Evolutionary conservation across 2,329 filamentous ascomycete species (phyloP).

Genomic region (Colletotrichum limetticola): DNA sequence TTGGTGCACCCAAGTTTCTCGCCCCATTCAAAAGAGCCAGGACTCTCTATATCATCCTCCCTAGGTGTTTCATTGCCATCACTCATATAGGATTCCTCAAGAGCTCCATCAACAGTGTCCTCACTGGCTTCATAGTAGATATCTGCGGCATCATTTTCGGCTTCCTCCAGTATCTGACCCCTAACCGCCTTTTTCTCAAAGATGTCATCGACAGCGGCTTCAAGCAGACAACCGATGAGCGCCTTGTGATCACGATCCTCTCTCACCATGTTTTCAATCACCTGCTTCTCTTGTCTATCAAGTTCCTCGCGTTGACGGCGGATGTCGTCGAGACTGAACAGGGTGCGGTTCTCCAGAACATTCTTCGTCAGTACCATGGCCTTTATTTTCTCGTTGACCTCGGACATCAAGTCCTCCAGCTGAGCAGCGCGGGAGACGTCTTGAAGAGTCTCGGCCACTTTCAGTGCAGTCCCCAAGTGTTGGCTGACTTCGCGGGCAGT

Average conservation of each 20-base stretch:
- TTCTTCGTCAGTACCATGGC: slow-evolving; percentile 48
- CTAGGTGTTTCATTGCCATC: neutral
- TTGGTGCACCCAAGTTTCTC: neutral
- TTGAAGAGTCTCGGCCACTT: slow-evolving; percentile 42
- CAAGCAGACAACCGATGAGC: slow-evolving; percentile 43
- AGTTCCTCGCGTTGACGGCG: slow-evolving; percentile 47
- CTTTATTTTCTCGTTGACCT: slow-evolving; percentile 43
- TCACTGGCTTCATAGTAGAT: neutral
- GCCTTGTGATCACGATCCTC: slow-evolving; percentile 43
- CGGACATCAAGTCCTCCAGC: slow-evolving; percentile 42
- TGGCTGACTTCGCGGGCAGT: slow-evolving; percentile 41
- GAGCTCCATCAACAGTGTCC: neutral
- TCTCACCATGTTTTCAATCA: slow-evolving; percentile 41
- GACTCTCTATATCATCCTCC: neutral
- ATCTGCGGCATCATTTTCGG: neutral
- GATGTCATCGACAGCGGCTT: slow-evolving; percentile 39
- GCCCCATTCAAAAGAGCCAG: neutral
- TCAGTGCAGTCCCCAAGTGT: slow-evolving; percentile 42
- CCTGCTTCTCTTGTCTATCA: slow-evolving; percentile 45
- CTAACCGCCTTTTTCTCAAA: neutral
- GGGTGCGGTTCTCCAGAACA: slow-evolving; percentile 41
- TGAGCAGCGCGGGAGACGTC: slow-evolving; percentile 42
- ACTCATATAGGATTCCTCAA: neutral
- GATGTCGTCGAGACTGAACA: slow-evolving; percentile 44
- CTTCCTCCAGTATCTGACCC: neutral